These are phyloP conservation scores for Gossypium trilobum DNA, from an alignment of 441 rosid genomes.

Conservation along the genomic window DNA sequence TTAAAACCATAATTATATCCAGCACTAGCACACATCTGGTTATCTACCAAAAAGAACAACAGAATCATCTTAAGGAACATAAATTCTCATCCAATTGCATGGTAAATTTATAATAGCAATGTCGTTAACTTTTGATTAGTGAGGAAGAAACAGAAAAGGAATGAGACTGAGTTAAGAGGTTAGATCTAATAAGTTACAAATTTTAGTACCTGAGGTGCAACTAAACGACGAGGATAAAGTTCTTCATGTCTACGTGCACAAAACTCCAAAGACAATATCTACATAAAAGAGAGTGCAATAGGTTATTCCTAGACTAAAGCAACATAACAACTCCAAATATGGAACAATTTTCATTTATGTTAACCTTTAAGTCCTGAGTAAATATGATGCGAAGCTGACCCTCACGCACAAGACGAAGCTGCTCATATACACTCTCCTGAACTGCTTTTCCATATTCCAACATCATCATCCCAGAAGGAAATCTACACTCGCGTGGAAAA, in stretches of 20 bases:
- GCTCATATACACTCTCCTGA: constrained; percentile 92
- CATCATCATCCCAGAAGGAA: constrained; percentile 67
- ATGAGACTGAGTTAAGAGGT: background rate
- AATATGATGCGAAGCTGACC: constrained; percentile 91
- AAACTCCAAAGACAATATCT: constrained; percentile 97
- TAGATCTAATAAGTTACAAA: background rate
- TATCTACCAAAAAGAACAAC: background rate
- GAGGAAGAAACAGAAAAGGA: background rate
- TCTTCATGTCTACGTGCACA: constrained; percentile 94
- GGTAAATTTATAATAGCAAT: background rate
- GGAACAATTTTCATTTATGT: constrained; percentile 10
- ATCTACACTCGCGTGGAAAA: constrained; percentile 76
- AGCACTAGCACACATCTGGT: background rate
- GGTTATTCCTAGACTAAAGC: constrained; percentile 3
- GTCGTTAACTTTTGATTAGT: background rate
- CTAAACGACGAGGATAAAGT: constrained; percentile 86
- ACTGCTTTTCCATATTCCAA: constrained; percentile 89
- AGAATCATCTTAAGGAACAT: background rate
- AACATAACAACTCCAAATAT: constrained; percentile 1
- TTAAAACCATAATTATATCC: background rate
- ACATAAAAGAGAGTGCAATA: constrained; percentile 15
- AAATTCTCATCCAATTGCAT: background rate
- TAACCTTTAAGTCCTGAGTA: constrained; percentile 82
- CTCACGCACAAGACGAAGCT: constrained; percentile 94
- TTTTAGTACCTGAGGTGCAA: constrained; percentile 77